A percentile compares a stretch with the other conserved stretches of the same genome.
Evolutionary conservation across 805 yeast genomes (phyloP).

Genomic region (Yarrowia sp.): DNA sequence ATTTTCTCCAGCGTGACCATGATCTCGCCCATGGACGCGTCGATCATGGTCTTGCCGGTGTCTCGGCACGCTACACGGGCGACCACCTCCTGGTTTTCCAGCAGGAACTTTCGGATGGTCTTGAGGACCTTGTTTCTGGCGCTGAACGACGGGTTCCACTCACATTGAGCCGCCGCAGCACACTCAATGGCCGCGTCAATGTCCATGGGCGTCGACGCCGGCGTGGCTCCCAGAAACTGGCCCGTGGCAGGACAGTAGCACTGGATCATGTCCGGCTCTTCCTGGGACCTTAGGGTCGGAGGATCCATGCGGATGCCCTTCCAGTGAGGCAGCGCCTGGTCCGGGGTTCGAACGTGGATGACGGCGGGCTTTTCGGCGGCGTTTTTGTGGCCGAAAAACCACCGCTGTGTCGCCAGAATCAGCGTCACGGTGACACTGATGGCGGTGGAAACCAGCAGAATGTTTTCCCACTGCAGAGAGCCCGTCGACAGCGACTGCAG

Average conservation of each 20-base stretch:
- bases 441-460: conserved; percentile 37
- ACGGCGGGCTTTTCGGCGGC: conserved; percentile 33
- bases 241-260: conserved; percentile 97
- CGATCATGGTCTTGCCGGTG: conserved; percentile 93
- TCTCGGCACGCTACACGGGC: conserved; percentile 96
- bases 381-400: conserved; percentile 34
- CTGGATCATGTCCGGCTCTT: conserved; percentile 73
- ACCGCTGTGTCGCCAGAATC: conserved; percentile 32
- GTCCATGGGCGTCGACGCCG: conserved; percentile 68
- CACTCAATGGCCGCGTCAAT: conserved; percentile 68
- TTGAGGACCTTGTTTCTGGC: conserved; percentile 73
- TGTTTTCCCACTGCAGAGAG: conserved; percentile 34
- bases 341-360: conserved; percentile 62
- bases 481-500: conserved; percentile 36
- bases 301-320: conserved; percentile 81
- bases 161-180: conserved; percentile 62
- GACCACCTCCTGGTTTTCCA: conserved; percentile 82
- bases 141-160: conserved; percentile 62
- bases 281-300: conserved; percentile 61
- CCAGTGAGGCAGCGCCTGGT: conserved; percentile 87
- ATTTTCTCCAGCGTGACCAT: conserved; percentile 93
- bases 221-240: conserved; percentile 77
- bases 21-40: conserved; percentile 90
- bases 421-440: conserved; percentile 37
- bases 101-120: conserved; percentile 73